These are phyloP conservation scores for Pseudogymnoascus sp. DNA, from an alignment of 2,329 filamentous ascomycete species.

Conservation along the genomic window DNA sequence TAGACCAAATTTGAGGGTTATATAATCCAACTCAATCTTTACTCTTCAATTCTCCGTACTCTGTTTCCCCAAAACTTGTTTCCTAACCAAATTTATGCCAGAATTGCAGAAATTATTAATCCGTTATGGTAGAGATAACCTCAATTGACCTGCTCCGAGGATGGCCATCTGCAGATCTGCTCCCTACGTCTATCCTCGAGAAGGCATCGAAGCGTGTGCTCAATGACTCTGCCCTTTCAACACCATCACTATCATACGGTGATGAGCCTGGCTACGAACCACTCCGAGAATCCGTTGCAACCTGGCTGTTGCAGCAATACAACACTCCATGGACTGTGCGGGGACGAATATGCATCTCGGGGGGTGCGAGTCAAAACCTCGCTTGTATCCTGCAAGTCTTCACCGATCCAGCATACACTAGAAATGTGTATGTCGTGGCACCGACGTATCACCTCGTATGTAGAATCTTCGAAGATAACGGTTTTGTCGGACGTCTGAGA, in stretches of 20 bases:
- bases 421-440: conserved; percentile 68
- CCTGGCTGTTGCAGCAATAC: conserved; percentile 49
- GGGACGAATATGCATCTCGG: conserved; percentile 68
- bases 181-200: conserved; percentile 50
- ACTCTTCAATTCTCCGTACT: background rate
- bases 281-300: conserved; percentile 58
- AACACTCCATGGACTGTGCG: conserved; percentile 28
- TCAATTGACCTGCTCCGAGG: conserved; percentile 36
- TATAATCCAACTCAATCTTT: background rate
- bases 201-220: conserved; percentile 50
- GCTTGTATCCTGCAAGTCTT: conserved; percentile 71
- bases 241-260: conserved; percentile 67
- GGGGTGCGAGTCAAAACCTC: conserved; percentile 76
- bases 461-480: conserved; percentile 74
- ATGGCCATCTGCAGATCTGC: conserved; percentile 31
- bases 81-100: background rate
- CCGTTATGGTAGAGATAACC: conserved; percentile 4
- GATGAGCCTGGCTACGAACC: conserved; percentile 65
- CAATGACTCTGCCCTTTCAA: conserved; percentile 46
- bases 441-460: conserved; percentile 81
- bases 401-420: conserved; percentile 68
- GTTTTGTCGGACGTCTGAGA: conserved; percentile 57
- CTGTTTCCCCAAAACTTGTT: background rate
- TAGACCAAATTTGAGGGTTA: background rate
- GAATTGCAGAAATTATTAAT: background rate